Evolutionary conservation across 805 yeast genomes (phyloP).

Genomic region (Cephaloascus albidus): DNA sequence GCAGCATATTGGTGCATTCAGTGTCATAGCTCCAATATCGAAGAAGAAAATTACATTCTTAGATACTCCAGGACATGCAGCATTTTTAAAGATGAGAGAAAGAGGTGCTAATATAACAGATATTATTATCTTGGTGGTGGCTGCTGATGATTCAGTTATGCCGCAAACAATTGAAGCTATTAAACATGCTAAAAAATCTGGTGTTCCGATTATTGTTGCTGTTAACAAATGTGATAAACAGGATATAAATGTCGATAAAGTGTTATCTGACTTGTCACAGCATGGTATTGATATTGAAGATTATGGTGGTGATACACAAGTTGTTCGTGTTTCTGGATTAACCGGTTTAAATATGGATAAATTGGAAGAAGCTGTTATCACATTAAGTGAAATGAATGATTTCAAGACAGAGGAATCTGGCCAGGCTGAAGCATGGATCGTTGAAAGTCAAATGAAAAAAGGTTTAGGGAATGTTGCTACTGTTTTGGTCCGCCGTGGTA

Average conservation of each 20-base stretch:
- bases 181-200: constrained; percentile 77
- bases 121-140: constrained; percentile 85
- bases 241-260: constrained; percentile 65
- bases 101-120: constrained; percentile 94
- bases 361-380: constrained; percentile 79
- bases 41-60: constrained; percentile 77
- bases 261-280: constrained; percentile 65
- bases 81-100: constrained; percentile 91
- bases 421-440: constrained; percentile 76
- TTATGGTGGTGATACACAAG: constrained; percentile 92
- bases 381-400: constrained; percentile 79
- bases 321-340: constrained; percentile 78
- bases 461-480: constrained; percentile 86
- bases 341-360: constrained; percentile 88
- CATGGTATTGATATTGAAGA: constrained; percentile 82
- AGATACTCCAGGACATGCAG: constrained; percentile 98
- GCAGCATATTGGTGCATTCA: constrained; percentile 96
- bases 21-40: constrained; percentile 69
- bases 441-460: constrained; percentile 75
- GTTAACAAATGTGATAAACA: constrained; percentile 86
- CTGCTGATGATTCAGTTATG: constrained; percentile 96
- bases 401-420: constrained; percentile 48
- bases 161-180: constrained; percentile 96
- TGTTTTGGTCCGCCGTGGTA: constrained; percentile 72
- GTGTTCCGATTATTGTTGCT: constrained; percentile 83